phyloP scores from a whole-genome alignment of 108 stramenopile species.

The Conticribra guillardii region DNA sequence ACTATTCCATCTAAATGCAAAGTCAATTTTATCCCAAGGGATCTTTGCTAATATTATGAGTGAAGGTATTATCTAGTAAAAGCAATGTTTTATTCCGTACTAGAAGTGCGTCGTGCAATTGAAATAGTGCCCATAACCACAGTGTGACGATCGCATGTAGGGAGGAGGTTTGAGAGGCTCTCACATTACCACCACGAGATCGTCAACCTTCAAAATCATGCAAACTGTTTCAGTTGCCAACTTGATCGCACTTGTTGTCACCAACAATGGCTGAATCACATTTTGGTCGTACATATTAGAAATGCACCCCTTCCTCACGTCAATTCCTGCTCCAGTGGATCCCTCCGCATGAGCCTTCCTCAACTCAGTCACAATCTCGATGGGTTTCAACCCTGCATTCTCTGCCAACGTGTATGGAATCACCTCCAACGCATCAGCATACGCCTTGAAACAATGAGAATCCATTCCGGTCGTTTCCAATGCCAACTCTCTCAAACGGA shows the following conservation, averaged over 20 bases:
- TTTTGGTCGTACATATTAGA: conserved; percentile 94
- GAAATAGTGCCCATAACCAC: too few species aligned
- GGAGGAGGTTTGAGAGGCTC: too few species aligned
- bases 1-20: too few species aligned
- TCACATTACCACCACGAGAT: conserved; percentile 82
- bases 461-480: conserved; percentile 87
- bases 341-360: conserved; percentile 92
- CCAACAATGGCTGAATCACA: conserved; percentile 97
- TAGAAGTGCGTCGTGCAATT: too few species aligned
- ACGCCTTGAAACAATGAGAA: conserved; percentile 96
- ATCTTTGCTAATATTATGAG: too few species aligned
- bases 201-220: conserved; percentile 99
- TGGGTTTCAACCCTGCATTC: conserved; percentile 99
- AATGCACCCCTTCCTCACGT: conserved; percentile 93
- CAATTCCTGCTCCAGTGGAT: conserved; percentile 89
- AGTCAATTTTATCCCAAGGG: too few species aligned
- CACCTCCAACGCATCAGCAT: conserved; percentile 97
- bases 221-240: conserved; percentile 98
- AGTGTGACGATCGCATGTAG: too few species aligned
- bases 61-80: too few species aligned
- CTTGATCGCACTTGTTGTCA: conserved; percentile 90
- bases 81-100: too few species aligned
- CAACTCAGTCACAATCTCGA: conserved; percentile 96
- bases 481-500: conserved; percentile 83
- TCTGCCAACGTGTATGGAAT: conserved; percentile 99